Evolutionary conservation across 1,139 yeast species (phyloP).

Genomic region (Neolecta irregularis): DNA sequence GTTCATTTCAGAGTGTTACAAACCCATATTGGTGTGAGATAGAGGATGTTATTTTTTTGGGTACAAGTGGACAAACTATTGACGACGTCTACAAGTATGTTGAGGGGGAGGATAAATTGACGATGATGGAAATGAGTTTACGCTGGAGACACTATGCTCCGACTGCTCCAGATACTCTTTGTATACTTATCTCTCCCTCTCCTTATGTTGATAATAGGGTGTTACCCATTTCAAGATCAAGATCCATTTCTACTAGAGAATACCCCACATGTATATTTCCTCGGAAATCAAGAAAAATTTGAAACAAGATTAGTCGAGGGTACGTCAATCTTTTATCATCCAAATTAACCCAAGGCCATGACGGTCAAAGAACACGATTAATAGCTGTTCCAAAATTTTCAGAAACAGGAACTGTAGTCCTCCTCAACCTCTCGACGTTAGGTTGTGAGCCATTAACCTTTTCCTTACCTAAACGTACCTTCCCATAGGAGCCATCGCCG

Average conservation of each 20-base stretch:
- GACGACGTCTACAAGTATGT: conserved; percentile 56
- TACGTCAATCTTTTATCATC: neutral
- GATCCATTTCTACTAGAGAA: conserved; percentile 73
- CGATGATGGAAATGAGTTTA: conserved; percentile 52
- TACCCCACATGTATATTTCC: conserved; percentile 74
- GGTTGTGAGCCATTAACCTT: conserved; percentile 33
- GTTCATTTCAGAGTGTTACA: conserved; percentile 37
- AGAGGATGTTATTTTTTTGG: conserved; percentile 43
- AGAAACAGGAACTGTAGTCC: conserved; percentile 49
- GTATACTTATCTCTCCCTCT: conserved; percentile 13
- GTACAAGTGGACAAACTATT: conserved; percentile 74
- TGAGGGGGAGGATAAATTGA: conserved; percentile 26
- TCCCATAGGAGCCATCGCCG: neutral
- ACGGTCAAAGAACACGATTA: conserved; percentile 32
- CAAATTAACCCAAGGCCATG: conserved; percentile 19
- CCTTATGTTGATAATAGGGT: conserved; percentile 24
- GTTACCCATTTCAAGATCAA: conserved; percentile 63
- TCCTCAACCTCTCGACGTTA: conserved; percentile 46
- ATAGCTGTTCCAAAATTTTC: conserved; percentile 61
- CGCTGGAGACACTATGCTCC: conserved; percentile 83
- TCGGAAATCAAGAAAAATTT: conserved; percentile 63
- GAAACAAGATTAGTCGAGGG: conserved; percentile 27
- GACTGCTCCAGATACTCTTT: conserved; percentile 90
- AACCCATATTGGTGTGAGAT: conserved; percentile 63
- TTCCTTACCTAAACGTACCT: conserved; percentile 1